Percentiles rank a stretch among this genome's conserved stretches.
These are phyloP conservation scores for Ophiorrhiza pumila DNA, from an alignment of 257 asterid species.

Conservation along the genomic window DNA sequence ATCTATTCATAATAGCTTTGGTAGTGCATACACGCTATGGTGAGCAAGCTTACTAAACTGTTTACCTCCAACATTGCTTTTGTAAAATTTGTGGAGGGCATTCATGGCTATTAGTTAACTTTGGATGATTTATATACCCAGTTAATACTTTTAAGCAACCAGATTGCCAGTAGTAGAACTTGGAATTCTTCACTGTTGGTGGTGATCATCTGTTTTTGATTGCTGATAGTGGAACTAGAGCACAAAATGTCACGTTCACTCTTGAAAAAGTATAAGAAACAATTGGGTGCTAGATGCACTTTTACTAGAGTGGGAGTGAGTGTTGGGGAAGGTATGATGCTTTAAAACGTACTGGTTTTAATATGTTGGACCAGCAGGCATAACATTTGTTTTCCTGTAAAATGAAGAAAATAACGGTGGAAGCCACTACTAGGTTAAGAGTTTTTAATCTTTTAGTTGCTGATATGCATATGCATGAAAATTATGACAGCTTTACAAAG, in stretches of 20 bases:
- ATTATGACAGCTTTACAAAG: constrained; percentile 75
- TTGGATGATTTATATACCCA: background rate
- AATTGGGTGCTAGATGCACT: background rate
- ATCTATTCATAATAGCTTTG: background rate
- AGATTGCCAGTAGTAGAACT: background rate
- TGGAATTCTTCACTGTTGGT: background rate
- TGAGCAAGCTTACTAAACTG: background rate
- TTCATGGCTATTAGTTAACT: background rate
- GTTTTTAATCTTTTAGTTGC: background rate
- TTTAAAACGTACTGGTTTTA: background rate
- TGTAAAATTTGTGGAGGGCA: background rate
- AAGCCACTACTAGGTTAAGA: background rate
- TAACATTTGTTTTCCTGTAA: background rate
- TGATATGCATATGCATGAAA: constrained; percentile 17
- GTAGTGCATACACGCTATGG: background rate
- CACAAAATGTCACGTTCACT: background rate
- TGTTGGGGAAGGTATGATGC: background rate
- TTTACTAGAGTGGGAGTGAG: background rate
- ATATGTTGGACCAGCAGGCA: background rate
- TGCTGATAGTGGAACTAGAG: background rate
- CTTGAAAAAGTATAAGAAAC: background rate
- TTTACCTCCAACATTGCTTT: background rate
- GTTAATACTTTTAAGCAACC: background rate
- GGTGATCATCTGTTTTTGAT: background rate
- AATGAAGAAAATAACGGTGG: background rate